Evolutionary conservation across 106 monocot genomes (phyloP).

Genomic region (Gastrodia elata): DNA sequence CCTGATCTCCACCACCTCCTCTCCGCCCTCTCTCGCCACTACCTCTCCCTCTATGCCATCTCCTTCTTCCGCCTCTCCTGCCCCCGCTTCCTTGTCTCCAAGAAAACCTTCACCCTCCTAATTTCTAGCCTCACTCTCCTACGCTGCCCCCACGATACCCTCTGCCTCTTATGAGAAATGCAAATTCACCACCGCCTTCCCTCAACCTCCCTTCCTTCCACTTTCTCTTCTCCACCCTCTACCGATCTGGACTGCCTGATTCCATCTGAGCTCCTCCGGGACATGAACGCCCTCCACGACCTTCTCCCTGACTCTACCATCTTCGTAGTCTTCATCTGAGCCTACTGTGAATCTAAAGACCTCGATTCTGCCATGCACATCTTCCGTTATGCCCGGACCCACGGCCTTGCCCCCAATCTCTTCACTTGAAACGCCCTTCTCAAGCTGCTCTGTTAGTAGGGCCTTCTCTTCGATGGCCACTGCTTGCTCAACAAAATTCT

Average conservation of each 20-base stretch:
- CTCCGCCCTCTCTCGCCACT: slow-evolving; percentile 35
- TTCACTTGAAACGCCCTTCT: slow-evolving; percentile 68
- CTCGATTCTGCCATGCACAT: slow-evolving; percentile 22
- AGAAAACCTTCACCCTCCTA: slow-evolving; percentile 52
- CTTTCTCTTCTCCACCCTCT: slow-evolving; percentile 41
- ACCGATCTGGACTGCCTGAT: slow-evolving; percentile 28
- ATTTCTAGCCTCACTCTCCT: slow-evolving; percentile 42
- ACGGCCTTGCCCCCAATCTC: slow-evolving; percentile 42
- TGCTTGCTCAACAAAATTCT: slow-evolving; percentile 65
- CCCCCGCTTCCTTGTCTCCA: slow-evolving; percentile 19
- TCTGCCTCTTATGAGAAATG: slow-evolving; percentile 75
- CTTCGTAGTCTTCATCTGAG: slow-evolving; percentile 46
- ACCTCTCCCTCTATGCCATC: slow-evolving; percentile 35
- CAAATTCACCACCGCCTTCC: slow-evolving; percentile 6
- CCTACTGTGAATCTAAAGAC: slow-evolving; percentile 50
- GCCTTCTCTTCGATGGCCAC: slow-evolving; percentile 49
- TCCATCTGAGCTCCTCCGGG: slow-evolving; percentile 25
- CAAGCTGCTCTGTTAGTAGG: slow-evolving; percentile 47
- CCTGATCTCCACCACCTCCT: slow-evolving; percentile 57
- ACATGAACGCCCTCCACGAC: slow-evolving; percentile 34
- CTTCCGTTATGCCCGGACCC: slow-evolving; percentile 36
- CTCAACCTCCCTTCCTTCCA: slow-evolving; percentile 49
- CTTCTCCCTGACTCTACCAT: slow-evolving; percentile 47
- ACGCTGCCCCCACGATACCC: slow-evolving; percentile 18
- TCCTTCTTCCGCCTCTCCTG: slow-evolving; percentile 23